Evolutionary conservation across 1,284 basidiomycete genomes (phyloP), one percentile per base, ranked within the genome.

Genomic region (Lentinula novae-zelandiae): DNA sequence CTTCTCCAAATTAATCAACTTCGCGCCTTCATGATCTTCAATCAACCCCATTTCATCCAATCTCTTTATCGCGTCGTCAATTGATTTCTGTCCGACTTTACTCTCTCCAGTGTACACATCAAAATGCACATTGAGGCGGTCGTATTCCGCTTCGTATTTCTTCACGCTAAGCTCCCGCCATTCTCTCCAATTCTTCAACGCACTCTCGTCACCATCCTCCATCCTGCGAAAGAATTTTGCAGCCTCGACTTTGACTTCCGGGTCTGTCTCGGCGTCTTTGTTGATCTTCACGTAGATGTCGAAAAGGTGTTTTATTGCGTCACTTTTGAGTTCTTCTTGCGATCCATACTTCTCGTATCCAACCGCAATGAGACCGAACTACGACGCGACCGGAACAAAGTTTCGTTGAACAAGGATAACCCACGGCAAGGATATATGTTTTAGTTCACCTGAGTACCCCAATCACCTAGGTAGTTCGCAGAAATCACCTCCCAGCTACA

Each of bases 31-130:
- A 22, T 79, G 77, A 60, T 92, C 90, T 60, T 81, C 82, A 58
- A 86, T 83, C 15, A 87, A 67, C 13, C 76, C 77, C 75, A 80
- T 82, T 69, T 83, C 77, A 56, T 87, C 78, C 51, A 95, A 77
- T 57, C 78, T 74, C 33, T 80, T 72, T 40, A 94, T 74, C 0
- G 92, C 91, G 51, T 82, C 81, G 62, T 89, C 83, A 78, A 95
- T 92, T 74, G 83, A 86, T 70, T 89, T 83, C 71, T 89, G 85
- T 40, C 86, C 84, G 49, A 99, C 96, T 75, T 89, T 83, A 68
- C 92, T 94, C 80, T 99, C 96, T 53, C 96, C 97, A 54, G 87
- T 92, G 76, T 98, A 99, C 50, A 92, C 85, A 73, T 98, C 96
- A 69, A 98, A 99, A 66, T 86, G 77, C 63, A 98, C 90, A 72